Percentiles rank a stretch among this genome's conserved stretches.
Conservation (phyloP, 768 basidiomycete genomes). For the Serpula lacrymans region DNA sequence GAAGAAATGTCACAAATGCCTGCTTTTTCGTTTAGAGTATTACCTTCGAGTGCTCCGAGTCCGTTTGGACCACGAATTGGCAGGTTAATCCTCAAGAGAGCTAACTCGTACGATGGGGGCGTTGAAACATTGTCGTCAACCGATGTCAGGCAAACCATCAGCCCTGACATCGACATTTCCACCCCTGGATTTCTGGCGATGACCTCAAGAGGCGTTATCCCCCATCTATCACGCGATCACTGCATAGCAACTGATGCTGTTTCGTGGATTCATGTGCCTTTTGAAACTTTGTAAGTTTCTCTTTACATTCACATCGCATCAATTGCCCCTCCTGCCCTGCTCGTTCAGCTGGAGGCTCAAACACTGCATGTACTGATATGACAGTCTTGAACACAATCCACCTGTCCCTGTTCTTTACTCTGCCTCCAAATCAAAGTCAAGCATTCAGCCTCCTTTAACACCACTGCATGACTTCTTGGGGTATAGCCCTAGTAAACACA, state of each 20-base stretch:
- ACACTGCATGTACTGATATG: no score
- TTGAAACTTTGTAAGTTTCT: constrained; percentile 74
- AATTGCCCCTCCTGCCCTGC: constrained; percentile 7
- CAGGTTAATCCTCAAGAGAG: constrained; percentile 10
- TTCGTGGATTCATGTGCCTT: constrained; percentile 66
- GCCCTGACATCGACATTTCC: constrained; percentile 34
- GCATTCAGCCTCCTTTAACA: constrained; percentile 42
- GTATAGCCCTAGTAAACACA: constrained; percentile 41
- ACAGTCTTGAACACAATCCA: constrained; percentile 63
- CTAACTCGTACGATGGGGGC: background rate
- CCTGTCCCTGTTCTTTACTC: constrained; percentile 67
- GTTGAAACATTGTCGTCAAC: no score
- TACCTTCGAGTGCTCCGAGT: no score
- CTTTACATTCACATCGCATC: constrained; percentile 1
- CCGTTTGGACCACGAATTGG: constrained; percentile 27
- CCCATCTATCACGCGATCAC: constrained; percentile 71
- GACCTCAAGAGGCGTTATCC: constrained; percentile 72
- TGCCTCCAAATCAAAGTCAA: no score
- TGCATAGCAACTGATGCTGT: constrained; percentile 43
- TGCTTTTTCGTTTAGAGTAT: no score
- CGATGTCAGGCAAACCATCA: no score
- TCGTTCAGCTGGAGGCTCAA: background rate
- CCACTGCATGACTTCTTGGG: constrained; percentile 70
- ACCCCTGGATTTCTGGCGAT: constrained; percentile 63
- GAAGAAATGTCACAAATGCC: no score